Evolutionary conservation across 768 basidiomycete genomes (phyloP).

Genomic region (Boletus speciosus): DNA sequence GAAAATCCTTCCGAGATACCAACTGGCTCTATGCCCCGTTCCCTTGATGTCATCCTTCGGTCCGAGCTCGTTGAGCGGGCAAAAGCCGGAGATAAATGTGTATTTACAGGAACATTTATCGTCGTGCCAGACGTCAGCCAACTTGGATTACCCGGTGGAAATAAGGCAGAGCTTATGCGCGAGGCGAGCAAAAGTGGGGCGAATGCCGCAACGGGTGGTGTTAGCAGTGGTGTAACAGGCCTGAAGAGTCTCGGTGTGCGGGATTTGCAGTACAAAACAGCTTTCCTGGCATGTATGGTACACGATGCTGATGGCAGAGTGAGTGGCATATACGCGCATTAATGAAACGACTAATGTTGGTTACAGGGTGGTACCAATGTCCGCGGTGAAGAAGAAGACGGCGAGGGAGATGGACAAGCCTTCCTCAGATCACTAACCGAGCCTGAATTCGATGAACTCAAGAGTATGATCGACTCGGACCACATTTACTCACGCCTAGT

Average conservation of each 20-base stretch:
- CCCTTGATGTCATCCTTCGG: slow-evolving; percentile 91
- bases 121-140: slow-evolving; percentile 98
- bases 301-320: slow-evolving; percentile 87
- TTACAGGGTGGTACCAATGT: slow-evolving; percentile 78
- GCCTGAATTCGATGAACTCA: slow-evolving; percentile 93
- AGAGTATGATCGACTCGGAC: slow-evolving; percentile 89
- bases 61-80: slow-evolving; percentile 97
- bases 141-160: slow-evolving; percentile 91
- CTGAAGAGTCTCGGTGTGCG: slow-evolving; percentile 92
- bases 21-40: slow-evolving; percentile 97
- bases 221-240: slow-evolving; percentile 85
- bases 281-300: slow-evolving; percentile 97
- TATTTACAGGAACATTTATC: slow-evolving; percentile 97
- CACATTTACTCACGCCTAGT: slow-evolving; percentile 95
- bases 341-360: not conserved
- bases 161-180: slow-evolving; percentile 83
- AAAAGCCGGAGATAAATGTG: slow-evolving; percentile 98
- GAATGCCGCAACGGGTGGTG: slow-evolving; percentile 56
- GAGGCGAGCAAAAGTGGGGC: slow-evolving; percentile 70
- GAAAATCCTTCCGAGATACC: slow-evolving; percentile 99
- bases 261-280: slow-evolving; percentile 97
- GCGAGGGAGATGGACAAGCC: slow-evolving; percentile 73
- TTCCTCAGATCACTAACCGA: slow-evolving; percentile 89
- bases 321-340: slow-evolving; percentile 30
- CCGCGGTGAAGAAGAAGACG: slow-evolving; percentile 81